Evolutionary conservation across 1,284 basidiomycete genomes (phyloP).

Genomic region (Rhodotorula sp.): DNA sequence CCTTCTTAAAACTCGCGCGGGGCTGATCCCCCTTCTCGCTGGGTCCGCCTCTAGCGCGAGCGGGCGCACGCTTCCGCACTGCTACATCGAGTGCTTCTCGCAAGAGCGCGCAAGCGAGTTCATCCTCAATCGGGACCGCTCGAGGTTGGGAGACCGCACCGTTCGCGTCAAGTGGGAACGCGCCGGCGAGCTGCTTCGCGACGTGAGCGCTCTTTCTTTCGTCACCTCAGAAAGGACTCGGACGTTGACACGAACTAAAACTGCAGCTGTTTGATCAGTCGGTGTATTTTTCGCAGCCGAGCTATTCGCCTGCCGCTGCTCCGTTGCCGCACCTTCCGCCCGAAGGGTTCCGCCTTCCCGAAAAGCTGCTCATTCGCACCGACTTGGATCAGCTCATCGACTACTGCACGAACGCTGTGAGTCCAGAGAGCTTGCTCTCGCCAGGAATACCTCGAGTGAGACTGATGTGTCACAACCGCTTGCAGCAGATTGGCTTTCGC

Average conservation of each 20-base stretch:
- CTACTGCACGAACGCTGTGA: not conserved
- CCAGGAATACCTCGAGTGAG: not conserved
- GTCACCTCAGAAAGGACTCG: not conserved
- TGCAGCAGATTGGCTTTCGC: not conserved
- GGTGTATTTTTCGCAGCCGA: conserved; percentile 13
- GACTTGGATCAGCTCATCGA: conserved; percentile 11
- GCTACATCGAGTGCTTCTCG: conserved; percentile 33
- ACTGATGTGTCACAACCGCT: not conserved
- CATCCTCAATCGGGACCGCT: conserved; percentile 19
- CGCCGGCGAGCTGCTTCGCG: conserved; percentile 35
- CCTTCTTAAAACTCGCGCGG: not conserved
- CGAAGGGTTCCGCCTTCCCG: conserved; percentile 14
- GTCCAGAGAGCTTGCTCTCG: not conserved
- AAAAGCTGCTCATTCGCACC: not conserved
- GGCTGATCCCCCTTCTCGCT: too few relatives aligned
- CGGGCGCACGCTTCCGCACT: conserved; percentile 39
- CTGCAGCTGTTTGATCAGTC: conserved; percentile 18
- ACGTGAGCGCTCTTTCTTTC: conserved; percentile 14
- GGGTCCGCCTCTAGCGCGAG: conserved; percentile 7
- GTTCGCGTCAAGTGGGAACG: conserved; percentile 39
- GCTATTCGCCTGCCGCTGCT: conserved; percentile 21
- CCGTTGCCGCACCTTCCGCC: conserved; percentile 29
- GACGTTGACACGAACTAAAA: fast-evolving
- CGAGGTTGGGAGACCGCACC: conserved; percentile 29
- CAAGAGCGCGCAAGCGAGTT: conserved; percentile 4